These are phyloP conservation scores for Syzygium syzygioides DNA, from an alignment of 441 rosid genomes.

Conservation along the genomic window DNA sequence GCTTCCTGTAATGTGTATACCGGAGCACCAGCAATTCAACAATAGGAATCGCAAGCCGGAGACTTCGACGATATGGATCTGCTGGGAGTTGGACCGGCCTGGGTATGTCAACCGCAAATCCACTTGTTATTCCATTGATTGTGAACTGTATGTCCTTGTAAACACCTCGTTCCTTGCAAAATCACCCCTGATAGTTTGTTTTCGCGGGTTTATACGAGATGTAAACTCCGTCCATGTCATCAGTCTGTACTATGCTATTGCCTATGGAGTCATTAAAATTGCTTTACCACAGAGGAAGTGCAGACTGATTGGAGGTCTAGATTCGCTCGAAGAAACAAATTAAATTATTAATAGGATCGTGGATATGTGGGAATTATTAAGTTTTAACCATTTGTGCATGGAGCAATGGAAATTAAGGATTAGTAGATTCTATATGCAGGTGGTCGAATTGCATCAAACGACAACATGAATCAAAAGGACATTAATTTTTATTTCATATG, in stretches of 20 bases:
- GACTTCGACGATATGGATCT: not conserved
- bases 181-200: not conserved
- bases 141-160: not conserved
- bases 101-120: not conserved
- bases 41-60: not conserved
- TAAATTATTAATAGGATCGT: not conserved
- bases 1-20: not conserved
- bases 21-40: not conserved
- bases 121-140: not conserved
- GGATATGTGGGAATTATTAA: not conserved
- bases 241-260: not conserved
- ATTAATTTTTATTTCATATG: no score
- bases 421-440: not conserved
- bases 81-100: not conserved
- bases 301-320: not conserved
- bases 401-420: not conserved
- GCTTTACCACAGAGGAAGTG: not conserved
- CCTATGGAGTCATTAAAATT: not conserved
- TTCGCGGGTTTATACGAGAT: not conserved
- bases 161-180: not conserved
- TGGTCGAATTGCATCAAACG: no score
- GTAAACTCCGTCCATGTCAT: not conserved
- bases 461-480: no score
- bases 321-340: not conserved
- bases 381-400: not conserved